Evolutionary conservation across 768 basidiomycete species (phyloP), one percentile per base, ranked within the genome.

Genomic region (Fomitopsis pulvina): DNA sequence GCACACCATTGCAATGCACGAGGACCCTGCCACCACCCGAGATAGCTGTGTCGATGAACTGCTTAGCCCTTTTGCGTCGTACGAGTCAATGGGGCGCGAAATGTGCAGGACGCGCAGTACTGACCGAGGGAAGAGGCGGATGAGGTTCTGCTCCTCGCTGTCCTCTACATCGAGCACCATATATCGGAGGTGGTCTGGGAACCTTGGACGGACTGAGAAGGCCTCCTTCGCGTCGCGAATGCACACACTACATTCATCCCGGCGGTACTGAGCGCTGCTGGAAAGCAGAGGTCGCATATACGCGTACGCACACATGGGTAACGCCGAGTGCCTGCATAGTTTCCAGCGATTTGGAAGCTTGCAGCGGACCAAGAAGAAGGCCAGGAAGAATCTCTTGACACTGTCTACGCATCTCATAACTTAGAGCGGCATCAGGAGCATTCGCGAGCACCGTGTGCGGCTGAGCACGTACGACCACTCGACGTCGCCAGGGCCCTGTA

Each of bases 341-440:
- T 12, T 85, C 77, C 24, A 91, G 70, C 0, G 86, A 85, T 64
- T 93, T 94, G 1, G 89, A 91, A 8, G 87, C 88, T 55, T 88
- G 85, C 54, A 93, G 91, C 2, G 92, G 92, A 0, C 92, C 92
- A 5, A 96, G 79, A 24, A 81, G 72, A 30, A 96, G 80, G 16
- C 81, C 81, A 22, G 89, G 85, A 0, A 90, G 72, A 55, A 95
- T 94, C 66, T 93, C 87, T 69, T 96, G 92, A 58, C 90, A 92
- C 60, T 94, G 87, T n/a, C 92, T 74, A 26, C 92, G 77, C 93
- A 96, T 94, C 68, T 95, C 92, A 61, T 96, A 96, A 60, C 87
- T 91, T n/a, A n/a, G 48, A 9, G 39, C 7, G 28, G 18, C 29
- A 37, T 26, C 26, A 24, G 22, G 6, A 1, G 32, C 14, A 37